Percentiles rank a stretch among this genome's conserved stretches.
These are phyloP conservation scores for Suillus alpinus DNA, from an alignment of 768 basidiomycete genomes.

Conservation along the genomic window DNA sequence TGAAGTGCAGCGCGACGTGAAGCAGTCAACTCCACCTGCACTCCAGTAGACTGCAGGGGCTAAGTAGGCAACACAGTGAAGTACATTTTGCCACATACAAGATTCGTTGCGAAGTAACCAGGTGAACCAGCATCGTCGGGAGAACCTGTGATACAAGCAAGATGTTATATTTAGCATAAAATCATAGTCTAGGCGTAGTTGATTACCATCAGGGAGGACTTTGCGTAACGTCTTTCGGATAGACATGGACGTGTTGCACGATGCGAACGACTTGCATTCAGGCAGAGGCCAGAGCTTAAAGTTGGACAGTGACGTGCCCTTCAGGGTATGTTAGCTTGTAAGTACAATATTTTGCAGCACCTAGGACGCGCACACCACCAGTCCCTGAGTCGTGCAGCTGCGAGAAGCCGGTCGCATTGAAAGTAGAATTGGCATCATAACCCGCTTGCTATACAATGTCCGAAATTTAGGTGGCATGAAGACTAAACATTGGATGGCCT, in stretches of 20 bases:
- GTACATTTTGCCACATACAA: slow-evolving; percentile 33
- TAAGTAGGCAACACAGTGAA: neutral
- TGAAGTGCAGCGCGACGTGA: slow-evolving; percentile 60
- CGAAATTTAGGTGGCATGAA: neutral
- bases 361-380: slow-evolving; percentile 44
- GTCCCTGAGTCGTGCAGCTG: slow-evolving; percentile 55
- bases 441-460: slow-evolving; percentile 32
- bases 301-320: slow-evolving; percentile 48
- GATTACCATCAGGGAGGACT: slow-evolving; percentile 46
- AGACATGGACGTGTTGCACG: slow-evolving; percentile 47
- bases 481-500: slow-evolving; percentile 10
- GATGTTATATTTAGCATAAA: neutral
- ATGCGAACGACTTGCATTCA: slow-evolving; percentile 49
- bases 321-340: neutral
- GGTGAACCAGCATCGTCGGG: slow-evolving; percentile 63
- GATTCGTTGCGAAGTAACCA: slow-evolving; percentile 63
- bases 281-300: slow-evolving; percentile 61
- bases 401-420: slow-evolving; percentile 54
- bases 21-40: slow-evolving; percentile 58
- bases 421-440: slow-evolving; percentile 34
- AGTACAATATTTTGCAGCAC: neutral
- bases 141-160: slow-evolving; percentile 34
- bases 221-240: slow-evolving; percentile 47
- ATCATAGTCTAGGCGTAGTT: neutral
- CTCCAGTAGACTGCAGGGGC: slow-evolving; percentile 44